These are phyloP conservation scores for Thraustochytrium sp. DNA, from an alignment of 352 stramenopile genomes.

Conservation along the genomic window DNA sequence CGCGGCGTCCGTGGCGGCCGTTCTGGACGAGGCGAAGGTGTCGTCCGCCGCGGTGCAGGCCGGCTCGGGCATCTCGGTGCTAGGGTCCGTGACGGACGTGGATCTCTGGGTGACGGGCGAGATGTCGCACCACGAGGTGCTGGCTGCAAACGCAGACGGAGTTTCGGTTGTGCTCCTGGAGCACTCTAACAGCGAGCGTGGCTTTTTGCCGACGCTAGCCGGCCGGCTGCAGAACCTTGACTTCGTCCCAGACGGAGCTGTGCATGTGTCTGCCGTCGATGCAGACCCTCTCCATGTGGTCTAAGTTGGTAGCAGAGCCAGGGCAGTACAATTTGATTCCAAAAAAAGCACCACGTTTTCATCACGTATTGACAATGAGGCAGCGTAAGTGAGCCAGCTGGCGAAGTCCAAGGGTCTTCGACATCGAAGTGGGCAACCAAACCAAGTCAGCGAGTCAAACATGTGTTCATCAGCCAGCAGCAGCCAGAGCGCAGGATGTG, in stretches of 20 bases:
- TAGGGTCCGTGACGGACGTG: slow-evolving; percentile 1
- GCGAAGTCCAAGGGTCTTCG: no score
- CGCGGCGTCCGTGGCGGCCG: neutral
- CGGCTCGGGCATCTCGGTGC: slow-evolving; percentile 41
- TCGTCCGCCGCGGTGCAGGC: slow-evolving; percentile 39
- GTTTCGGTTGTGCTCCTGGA: slow-evolving; percentile 46
- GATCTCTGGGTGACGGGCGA: slow-evolving; percentile 48
- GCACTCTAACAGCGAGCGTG: slow-evolving; percentile 51
- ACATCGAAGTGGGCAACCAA: no score
- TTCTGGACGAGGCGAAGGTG: neutral
- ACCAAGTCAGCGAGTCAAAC: no score
- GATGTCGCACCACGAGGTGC: slow-evolving; percentile 46
- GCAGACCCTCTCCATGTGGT: slow-evolving; percentile 41
- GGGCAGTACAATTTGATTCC: no score
- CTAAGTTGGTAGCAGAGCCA: no score
- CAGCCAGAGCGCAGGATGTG: no score
- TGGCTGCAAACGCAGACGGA: slow-evolving; percentile 21
- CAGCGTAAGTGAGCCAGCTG: no score
- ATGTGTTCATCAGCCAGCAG: no score
- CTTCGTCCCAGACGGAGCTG: neutral
- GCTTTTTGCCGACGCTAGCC: slow-evolving; percentile 40
- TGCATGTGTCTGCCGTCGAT: slow-evolving; percentile 36
- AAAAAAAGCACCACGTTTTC: no score
- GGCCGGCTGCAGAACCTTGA: neutral
- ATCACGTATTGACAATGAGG: no score